phyloP scores from a whole-genome alignment of 129 eudicot species.

The Silybum marianum region DNA sequence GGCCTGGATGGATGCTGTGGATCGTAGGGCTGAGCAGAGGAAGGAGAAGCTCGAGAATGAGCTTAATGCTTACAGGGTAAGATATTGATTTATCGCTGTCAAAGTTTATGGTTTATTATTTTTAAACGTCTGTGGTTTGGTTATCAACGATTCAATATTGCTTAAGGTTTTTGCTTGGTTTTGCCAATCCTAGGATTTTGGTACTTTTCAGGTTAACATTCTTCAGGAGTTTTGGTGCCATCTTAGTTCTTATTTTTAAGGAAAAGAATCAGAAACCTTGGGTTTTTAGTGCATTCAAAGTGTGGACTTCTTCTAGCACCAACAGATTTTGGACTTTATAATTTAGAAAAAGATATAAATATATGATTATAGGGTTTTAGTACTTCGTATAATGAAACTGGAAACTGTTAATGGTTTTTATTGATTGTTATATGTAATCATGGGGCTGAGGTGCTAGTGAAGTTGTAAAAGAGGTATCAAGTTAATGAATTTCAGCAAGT shows the following conservation, averaged over 20 bases:
- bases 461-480: not conserved
- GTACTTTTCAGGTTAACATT: not conserved
- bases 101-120: not conserved
- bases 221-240: not conserved
- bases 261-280: not conserved
- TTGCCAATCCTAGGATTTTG: not conserved
- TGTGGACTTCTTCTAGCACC: not conserved
- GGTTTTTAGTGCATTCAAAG: not conserved
- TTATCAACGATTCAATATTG: not conserved
- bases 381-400: not conserved
- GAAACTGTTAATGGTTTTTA: conserved; percentile 11
- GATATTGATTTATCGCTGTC: not conserved
- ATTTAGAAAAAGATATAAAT: not conserved
- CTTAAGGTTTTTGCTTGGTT: not conserved
- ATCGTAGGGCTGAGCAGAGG: conserved; percentile 77
- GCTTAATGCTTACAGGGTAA: conserved; percentile 90
- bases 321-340: not conserved
- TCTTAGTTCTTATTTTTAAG: not conserved
- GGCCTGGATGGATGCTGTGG: conserved; percentile 75
- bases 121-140: not conserved
- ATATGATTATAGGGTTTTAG: conserved; percentile 19
- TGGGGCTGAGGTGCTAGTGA: not conserved
- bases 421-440: conserved; percentile 8
- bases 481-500: conserved; percentile 1
- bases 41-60: conserved; percentile 95